Conservation (phyloP, 805 yeast genomes). For the Jamesozyma spencerorum region DNA sequence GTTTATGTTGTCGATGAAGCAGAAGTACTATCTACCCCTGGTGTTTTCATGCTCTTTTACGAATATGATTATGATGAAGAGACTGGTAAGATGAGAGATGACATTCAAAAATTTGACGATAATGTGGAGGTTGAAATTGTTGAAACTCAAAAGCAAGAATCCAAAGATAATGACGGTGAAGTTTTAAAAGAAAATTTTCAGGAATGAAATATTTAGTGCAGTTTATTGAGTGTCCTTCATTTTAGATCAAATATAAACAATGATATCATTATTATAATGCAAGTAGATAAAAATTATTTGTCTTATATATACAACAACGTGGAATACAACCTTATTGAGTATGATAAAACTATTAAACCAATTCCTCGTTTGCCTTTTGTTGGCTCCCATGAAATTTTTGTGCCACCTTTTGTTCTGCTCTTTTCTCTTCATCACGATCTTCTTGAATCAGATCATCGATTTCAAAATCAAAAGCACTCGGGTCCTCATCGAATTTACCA, state of each 20-base stretch:
- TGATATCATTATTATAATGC: too few relatives aligned
- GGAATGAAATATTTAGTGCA: too few relatives aligned
- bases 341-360: constrained; percentile 11
- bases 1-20: constrained; percentile 71
- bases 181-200: not conserved
- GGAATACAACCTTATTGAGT: too few relatives aligned
- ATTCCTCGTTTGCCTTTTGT: constrained; percentile 18
- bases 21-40: constrained; percentile 74
- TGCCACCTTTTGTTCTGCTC: constrained; percentile 11
- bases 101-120: constrained; percentile 13
- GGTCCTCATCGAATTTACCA: constrained; percentile 31
- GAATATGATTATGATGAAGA: constrained; percentile 42
- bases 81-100: constrained; percentile 25
- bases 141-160: constrained; percentile 13
- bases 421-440: constrained; percentile 22
- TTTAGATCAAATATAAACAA: too few relatives aligned
- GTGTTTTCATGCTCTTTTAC: constrained; percentile 88
- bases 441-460: constrained; percentile 38
- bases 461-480: constrained; percentile 40
- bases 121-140: constrained; percentile 9
- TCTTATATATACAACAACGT: not conserved
- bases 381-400: constrained; percentile 17
- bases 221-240: too few relatives aligned
- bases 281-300: not conserved
- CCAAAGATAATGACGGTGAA: constrained; percentile 16